Evolutionary conservation across 768 basidiomycete species (phyloP).

Genomic region (Mycena amicta): DNA sequence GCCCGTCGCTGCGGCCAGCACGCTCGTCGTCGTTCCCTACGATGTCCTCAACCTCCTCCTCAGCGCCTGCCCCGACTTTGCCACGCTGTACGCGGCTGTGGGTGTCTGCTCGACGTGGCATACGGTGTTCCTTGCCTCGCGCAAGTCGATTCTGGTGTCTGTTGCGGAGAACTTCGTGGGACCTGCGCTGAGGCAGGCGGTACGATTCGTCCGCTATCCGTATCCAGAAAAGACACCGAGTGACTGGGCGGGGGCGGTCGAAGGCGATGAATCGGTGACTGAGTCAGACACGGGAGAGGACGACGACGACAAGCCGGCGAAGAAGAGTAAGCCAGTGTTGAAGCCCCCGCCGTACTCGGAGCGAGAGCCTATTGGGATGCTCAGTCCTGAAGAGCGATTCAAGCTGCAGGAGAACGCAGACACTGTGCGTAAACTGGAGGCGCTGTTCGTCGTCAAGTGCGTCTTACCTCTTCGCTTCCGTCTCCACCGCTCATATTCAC

Average conservation of each 20-base stretch:
- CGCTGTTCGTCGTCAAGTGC: conserved; percentile 7
- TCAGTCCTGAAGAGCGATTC: conserved; percentile 7
- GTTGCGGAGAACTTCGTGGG: conserved; percentile 14
- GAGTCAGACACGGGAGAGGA: conserved; percentile 2
- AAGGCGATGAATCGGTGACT: conserved; percentile 1
- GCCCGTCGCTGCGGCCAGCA: no score
- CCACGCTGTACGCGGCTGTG: no score
- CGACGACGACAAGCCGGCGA: not conserved
- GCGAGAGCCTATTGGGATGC: conserved; percentile 1
- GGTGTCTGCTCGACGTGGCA: no score
- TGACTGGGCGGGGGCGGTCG: conserved; percentile 3
- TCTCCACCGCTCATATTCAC: not conserved
- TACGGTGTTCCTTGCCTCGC: no score
- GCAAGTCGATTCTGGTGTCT: no score
- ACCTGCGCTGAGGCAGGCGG: no score
- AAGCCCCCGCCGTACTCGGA: not conserved
- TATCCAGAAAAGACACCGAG: conserved; percentile 19
- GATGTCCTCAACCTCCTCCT: no score
- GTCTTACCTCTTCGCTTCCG: not conserved
- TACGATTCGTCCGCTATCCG: no score
- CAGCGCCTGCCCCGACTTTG: no score
- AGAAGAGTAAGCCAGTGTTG: not conserved
- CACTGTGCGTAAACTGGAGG: conserved; percentile 3
- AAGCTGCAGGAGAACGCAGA: conserved; percentile 10
- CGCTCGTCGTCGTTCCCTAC: no score